A percentile compares a stretch with the other conserved stretches of the same genome.
These are phyloP conservation scores for Tephrocybe rancida DNA, from an alignment of 768 basidiomycete genomes.

Conservation along the genomic window DNA sequence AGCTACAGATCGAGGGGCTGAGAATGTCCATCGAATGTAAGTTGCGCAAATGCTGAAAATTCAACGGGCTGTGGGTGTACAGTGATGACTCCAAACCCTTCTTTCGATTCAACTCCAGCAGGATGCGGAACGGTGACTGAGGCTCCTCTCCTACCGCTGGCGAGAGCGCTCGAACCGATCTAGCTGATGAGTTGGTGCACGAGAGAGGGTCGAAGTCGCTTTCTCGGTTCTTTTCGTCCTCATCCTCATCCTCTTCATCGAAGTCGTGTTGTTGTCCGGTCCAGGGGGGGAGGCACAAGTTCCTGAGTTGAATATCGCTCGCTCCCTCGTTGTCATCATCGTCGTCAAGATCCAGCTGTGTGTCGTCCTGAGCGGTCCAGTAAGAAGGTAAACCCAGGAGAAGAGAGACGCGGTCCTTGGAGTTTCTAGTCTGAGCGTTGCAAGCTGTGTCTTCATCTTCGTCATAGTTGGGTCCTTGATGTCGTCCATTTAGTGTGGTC, in stretches of 20 bases:
- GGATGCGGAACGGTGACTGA: constrained; percentile 14
- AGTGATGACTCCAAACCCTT: neutral
- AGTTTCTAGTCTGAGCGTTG: too few relatives aligned
- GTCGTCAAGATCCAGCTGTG: neutral
- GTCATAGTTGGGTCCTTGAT: neutral
- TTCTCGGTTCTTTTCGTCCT: neutral
- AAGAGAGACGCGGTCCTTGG: too few relatives aligned
- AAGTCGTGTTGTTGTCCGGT: neutral
- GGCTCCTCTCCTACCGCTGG: neutral
- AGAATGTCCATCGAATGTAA: too few relatives aligned
- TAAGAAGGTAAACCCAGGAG: too few relatives aligned
- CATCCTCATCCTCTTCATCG: neutral
- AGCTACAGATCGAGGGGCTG: neutral
- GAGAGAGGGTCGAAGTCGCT: neutral
- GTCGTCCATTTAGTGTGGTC: too few relatives aligned
- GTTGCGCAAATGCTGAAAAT: too few relatives aligned
- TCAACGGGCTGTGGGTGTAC: neutral
- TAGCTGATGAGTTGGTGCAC: neutral
- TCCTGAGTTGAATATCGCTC: too few relatives aligned
- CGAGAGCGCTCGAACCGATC: neutral
- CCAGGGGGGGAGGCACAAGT: too few relatives aligned
- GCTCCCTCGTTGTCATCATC: neutral
- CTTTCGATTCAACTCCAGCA: constrained; percentile 11
- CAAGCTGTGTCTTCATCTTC: constrained; percentile 1
- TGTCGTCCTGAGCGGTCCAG: neutral